Evolutionary conservation across 2,329 filamentous ascomycete species (phyloP), one percentile per base, ranked within the genome.

Genomic region (Colletotrichum kahawae): DNA sequence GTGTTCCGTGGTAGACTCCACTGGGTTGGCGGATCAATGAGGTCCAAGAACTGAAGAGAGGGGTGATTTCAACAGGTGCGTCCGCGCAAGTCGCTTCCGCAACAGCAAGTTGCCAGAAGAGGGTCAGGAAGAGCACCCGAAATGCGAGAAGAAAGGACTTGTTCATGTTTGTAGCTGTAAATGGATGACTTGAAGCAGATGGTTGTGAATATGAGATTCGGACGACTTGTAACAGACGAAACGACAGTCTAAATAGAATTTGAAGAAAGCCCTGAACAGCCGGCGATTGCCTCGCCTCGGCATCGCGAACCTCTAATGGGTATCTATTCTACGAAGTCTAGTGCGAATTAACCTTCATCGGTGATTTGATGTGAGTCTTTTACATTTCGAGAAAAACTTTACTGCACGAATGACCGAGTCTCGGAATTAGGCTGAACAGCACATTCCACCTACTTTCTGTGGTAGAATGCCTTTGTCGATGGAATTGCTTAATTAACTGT

Each of bases 171-270:
- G 43, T 0, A 21, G 0, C 21, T 1, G 43, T 13, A 21, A 13
- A 0, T 13, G 43, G 21, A 1, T 0, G 10, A 51, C 7, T 0
- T 12, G 6, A 51, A 0, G 0, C 43, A 21, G n/a, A 51, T 24
- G n/a, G n/a, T 13, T 0, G 43, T 0, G 43, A 13, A 0, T 1
- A 2, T 51, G 43, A 5, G 0, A 1, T 1, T 0, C 10, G 1
- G 13, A 5, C 43, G 12, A 7, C 0, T 7, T 0, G 7, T 12
- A 2, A 2, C 43, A 6, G 10, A 13, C 10, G 0, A 51, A 7
- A 51, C 0, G 43, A 0, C n/a, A 51, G 43, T 0, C 13, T 51
- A 51, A 51, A 6, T 51, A 51, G 0, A 7, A 2, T n/a, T 51
- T 48, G 10, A 2, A 0, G 3, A 0, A 48, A 48, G 10, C n/a